Evolutionary conservation across 169 alveolate genomes (phyloP).

Genomic region (Theileria parva): DNA sequence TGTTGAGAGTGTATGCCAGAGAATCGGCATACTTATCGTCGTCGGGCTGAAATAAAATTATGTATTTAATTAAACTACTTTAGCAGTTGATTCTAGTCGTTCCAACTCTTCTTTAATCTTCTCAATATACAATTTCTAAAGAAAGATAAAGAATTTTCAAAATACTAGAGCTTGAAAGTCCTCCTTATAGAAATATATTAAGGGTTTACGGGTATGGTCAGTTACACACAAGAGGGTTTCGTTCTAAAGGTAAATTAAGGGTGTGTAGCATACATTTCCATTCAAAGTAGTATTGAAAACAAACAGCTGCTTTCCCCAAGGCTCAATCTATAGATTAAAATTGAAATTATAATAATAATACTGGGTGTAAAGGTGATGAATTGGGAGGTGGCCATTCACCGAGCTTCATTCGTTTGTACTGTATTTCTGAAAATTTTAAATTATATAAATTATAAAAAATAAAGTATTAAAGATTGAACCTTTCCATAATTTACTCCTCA

Average conservation of each 20-base stretch:
- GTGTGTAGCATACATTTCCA: slow-evolving; percentile 27
- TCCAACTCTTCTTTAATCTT: slow-evolving; percentile 48
- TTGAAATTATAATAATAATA: neutral
- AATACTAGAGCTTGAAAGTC: slow-evolving; percentile 67
- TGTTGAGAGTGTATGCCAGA: slow-evolving; percentile 26
- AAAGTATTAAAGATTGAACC: slow-evolving; percentile 11
- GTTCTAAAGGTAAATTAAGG: slow-evolving; percentile 10
- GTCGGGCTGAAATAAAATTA: slow-evolving; percentile 19
- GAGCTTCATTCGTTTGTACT: slow-evolving; percentile 55
- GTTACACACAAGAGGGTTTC: slow-evolving; percentile 73
- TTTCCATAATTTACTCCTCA: slow-evolving; percentile 62
- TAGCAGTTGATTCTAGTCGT: slow-evolving; percentile 9
- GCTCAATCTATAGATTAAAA: slow-evolving; percentile 49
- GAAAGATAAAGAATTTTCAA: neutral
- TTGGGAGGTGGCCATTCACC: slow-evolving; percentile 68
- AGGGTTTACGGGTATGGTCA: slow-evolving; percentile 69
- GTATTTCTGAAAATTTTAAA: slow-evolving; percentile 21
- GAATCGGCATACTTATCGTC: slow-evolving; percentile 46
- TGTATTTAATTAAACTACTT: neutral
- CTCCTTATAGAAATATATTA: slow-evolving; percentile 70
- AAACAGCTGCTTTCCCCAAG: slow-evolving; percentile 71
- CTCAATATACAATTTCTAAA: slow-evolving; percentile 27
- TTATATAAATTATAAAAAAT: neutral
- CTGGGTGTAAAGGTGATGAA: slow-evolving; percentile 67
- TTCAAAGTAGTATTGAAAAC: slow-evolving; percentile 54